Percentiles rank a stretch among this genome's conserved stretches.
phyloP scores from a whole-genome alignment of 164 flowering plant genomes.

The Sextonia rubra region DNA sequence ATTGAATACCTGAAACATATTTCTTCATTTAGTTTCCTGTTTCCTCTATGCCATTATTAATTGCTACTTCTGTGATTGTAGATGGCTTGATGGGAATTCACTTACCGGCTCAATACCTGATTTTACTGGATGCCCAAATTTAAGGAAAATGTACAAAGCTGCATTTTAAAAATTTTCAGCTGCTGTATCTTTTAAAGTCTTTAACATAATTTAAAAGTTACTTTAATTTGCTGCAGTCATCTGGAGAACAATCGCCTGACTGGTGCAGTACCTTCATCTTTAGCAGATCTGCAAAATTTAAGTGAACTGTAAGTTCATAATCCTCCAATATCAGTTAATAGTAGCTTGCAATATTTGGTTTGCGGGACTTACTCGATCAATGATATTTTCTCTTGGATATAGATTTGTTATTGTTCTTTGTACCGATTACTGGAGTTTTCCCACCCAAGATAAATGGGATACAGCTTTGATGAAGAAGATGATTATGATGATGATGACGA shows the following conservation, averaged over 20 bases:
- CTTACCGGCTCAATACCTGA: slow-evolving; percentile 86
- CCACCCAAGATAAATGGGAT: background rate
- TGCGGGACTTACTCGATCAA: background rate
- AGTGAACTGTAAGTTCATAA: slow-evolving; percentile 72
- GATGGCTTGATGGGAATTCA: slow-evolving; percentile 90
- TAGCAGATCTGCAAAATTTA: slow-evolving; percentile 55
- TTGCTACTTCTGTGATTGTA: slow-evolving; percentile 28
- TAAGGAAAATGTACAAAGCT: slow-evolving; percentile 61
- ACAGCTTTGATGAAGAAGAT: no score
- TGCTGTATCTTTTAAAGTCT: background rate
- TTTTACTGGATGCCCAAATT: slow-evolving; percentile 59
- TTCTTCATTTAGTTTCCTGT: background rate
- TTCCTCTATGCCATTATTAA: background rate
- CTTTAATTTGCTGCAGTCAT: slow-evolving; percentile 49
- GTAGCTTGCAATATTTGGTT: background rate
- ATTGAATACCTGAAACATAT: background rate
- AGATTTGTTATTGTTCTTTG: background rate
- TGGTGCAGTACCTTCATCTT: slow-evolving; percentile 76
- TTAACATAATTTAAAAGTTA: background rate
- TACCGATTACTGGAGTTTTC: background rate
- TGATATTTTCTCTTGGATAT: background rate
- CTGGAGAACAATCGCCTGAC: slow-evolving; percentile 86
- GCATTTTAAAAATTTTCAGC: background rate
- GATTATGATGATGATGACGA: no score
- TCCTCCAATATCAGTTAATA: background rate